These are phyloP conservation scores for Fraxinus latifolia DNA, from an alignment of 305 asterid species.

Conservation along the genomic window DNA sequence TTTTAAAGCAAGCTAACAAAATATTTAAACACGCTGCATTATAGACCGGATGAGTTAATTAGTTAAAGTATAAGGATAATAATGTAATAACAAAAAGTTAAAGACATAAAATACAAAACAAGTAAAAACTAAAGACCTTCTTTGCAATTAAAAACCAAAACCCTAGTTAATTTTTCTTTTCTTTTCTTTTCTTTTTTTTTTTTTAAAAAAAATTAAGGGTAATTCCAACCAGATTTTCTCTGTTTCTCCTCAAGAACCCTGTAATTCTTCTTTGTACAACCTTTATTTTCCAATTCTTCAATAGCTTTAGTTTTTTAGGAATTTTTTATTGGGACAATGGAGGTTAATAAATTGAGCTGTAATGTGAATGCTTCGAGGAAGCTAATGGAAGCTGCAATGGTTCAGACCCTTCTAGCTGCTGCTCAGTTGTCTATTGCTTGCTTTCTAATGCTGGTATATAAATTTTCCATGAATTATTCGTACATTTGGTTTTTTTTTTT, in stretches of 20 bases:
- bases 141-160: background rate
- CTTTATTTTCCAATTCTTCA: slow-evolving; percentile 3
- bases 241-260: background rate
- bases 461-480: background rate
- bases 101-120: background rate
- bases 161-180: background rate
- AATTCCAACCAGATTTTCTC: background rate
- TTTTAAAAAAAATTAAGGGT: background rate
- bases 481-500: background rate
- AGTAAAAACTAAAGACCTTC: background rate
- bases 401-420: slow-evolving; percentile 36
- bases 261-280: background rate
- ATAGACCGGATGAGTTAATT: background rate
- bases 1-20: background rate
- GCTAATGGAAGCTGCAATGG: slow-evolving; percentile 27
- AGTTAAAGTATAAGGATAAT: background rate
- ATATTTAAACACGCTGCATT: background rate
- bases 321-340: slow-evolving; percentile 28
- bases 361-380: slow-evolving; percentile 24
- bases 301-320: background rate
- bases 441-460: slow-evolving; percentile 47
- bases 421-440: slow-evolving; percentile 36
- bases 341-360: slow-evolving; percentile 34
- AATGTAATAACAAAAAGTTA: background rate
- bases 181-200: background rate